phyloP scores from a whole-genome alignment of 2,329 filamentous ascomycete species.

The Colletotrichum theobromicola region DNA sequence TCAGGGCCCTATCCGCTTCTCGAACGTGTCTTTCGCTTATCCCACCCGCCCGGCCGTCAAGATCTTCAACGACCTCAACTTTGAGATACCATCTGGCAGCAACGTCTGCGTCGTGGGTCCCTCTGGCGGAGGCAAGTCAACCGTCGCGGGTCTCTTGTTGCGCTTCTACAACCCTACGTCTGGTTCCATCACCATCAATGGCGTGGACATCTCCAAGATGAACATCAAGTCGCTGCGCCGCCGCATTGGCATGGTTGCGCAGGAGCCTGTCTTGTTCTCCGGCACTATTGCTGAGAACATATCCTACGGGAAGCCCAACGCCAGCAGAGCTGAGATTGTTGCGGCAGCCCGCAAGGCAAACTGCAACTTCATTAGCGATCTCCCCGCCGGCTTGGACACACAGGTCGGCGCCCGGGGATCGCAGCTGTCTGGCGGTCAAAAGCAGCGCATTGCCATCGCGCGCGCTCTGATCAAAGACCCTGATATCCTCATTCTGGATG shows the following conservation, averaged over 20 bases:
- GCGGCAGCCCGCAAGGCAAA: conserved; percentile 90
- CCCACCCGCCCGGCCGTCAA: conserved; percentile 89
- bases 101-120: conserved; percentile 98
- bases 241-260: conserved; percentile 92
- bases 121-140: conserved; percentile 95
- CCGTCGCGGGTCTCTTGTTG: conserved; percentile 87
- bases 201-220: conserved; percentile 81
- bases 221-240: conserved; percentile 92
- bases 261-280: conserved; percentile 93
- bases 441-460: conserved; percentile 97
- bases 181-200: conserved; percentile 83
- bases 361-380: conserved; percentile 95
- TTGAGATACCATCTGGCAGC: conserved; percentile 89
- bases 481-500: conserved; percentile 95
- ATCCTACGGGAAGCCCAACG: conserved; percentile 83
- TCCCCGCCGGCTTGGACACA: conserved; percentile 94
- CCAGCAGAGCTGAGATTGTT: conserved; percentile 81
- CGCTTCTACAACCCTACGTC: conserved; percentile 87
- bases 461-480: conserved; percentile 93
- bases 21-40: conserved; percentile 86
- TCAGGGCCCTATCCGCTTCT: conserved; percentile 87
- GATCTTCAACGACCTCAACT: conserved; percentile 89
- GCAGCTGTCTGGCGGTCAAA: conserved; percentile 94
- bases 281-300: conserved; percentile 90
- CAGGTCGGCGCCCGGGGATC: conserved; percentile 91